Evolutionary conservation across 73 alveolate genomes (phyloP).

Genomic region (Durusdinium trenchii): DNA sequence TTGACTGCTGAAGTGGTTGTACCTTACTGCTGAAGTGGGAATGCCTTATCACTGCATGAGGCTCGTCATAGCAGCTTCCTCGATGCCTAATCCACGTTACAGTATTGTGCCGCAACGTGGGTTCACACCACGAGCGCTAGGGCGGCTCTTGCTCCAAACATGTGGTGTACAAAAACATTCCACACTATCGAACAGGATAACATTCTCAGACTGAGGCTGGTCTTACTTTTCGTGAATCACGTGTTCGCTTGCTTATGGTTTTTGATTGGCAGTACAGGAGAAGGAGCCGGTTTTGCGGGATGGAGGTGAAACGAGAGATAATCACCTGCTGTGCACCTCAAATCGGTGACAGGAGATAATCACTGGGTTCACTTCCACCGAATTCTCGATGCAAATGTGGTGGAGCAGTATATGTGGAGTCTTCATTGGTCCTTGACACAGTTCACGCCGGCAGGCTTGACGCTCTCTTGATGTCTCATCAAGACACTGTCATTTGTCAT

Average conservation of each 20-base stretch:
- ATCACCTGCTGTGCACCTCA: neutral
- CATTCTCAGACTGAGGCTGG: no score
- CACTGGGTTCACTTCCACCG: conserved; percentile 63
- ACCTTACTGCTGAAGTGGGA: no score
- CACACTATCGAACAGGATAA: no score
- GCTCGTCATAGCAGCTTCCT: no score
- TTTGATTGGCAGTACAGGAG: conserved; percentile 38
- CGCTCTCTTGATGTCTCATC: neutral
- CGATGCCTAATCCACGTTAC: no score
- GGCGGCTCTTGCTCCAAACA: no score
- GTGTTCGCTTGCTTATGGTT: conserved; percentile 84
- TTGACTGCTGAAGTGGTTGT: no score
- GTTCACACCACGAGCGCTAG: no score
- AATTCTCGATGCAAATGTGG: conserved; percentile 15
- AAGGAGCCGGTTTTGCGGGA: conserved; percentile 12
- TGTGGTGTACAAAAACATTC: no score
- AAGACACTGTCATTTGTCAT: neutral
- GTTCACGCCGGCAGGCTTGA: conserved; percentile 65
- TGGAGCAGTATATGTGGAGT: conserved; percentile 70
- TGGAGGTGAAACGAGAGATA: neutral
- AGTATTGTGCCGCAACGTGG: no score
- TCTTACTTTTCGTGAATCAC: conserved; percentile 71
- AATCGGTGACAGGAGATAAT: neutral
- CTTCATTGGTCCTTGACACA: conserved; percentile 76
- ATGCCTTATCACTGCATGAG: no score